Evolutionary conservation across 345 rosid species (phyloP).

Genomic region (Citrus reticulata): DNA sequence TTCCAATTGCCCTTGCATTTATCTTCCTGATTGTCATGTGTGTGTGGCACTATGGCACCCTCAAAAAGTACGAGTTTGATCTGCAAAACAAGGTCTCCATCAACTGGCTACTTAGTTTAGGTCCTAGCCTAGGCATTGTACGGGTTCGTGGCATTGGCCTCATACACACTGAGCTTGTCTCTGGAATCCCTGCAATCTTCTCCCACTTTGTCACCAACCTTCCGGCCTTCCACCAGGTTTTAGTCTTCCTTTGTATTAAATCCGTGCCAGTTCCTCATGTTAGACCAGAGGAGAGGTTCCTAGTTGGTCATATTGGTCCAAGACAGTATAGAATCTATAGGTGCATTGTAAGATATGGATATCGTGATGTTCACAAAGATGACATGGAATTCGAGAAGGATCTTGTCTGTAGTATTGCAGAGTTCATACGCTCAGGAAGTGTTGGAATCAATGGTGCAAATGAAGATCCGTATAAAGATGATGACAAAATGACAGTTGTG

Average conservation of each 20-base stretch:
- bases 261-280: slow-evolving; percentile 97
- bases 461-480: slow-evolving; percentile 39
- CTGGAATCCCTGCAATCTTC: slow-evolving; percentile 94
- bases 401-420: slow-evolving; percentile 85
- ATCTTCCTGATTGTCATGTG: slow-evolving; percentile 77
- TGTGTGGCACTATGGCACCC: slow-evolving; percentile 87
- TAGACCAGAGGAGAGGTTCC: slow-evolving; percentile 77
- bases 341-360: slow-evolving; percentile 92
- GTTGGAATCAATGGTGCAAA: slow-evolving; percentile 3
- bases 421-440: slow-evolving; percentile 62
- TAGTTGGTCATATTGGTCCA: slow-evolving; percentile 80
- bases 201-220: slow-evolving; percentile 97
- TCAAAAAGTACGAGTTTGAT: slow-evolving; percentile 80
- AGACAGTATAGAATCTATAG: slow-evolving; percentile 73
- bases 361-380: slow-evolving; percentile 85
- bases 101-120: slow-evolving; percentile 78
- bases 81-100: slow-evolving; percentile 92
- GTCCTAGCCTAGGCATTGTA: slow-evolving; percentile 81
- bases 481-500: slow-evolving; percentile 65
- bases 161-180: slow-evolving; percentile 86
- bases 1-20: slow-evolving; percentile 82
- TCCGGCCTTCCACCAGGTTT: slow-evolving; percentile 94
- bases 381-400: slow-evolving; percentile 88
- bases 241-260: slow-evolving; percentile 88
- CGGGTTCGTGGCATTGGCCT: slow-evolving; percentile 91